A percentile compares a stretch with the other conserved stretches of the same genome.
These are phyloP conservation scores for Cladosporium sp. DNA, from an alignment of 2,329 filamentous ascomycete species.

Conservation along the genomic window DNA sequence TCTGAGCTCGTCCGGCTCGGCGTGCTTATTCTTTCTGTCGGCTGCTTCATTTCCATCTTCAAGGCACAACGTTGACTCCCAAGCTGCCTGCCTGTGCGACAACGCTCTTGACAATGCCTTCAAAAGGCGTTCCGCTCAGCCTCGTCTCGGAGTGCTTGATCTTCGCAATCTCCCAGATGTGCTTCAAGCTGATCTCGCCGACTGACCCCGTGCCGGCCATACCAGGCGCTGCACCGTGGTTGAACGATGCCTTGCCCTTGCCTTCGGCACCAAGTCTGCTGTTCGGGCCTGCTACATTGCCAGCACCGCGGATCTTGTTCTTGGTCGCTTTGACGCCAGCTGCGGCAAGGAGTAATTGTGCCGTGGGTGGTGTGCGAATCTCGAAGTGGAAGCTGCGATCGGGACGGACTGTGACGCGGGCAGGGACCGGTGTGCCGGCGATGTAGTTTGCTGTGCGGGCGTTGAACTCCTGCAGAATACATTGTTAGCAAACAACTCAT, in stretches of 20 bases:
- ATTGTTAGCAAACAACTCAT: conserved; percentile 1
- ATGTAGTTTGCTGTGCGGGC: conserved; percentile 82
- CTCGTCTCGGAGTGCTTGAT: conserved; percentile 66
- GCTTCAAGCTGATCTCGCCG: conserved; percentile 84
- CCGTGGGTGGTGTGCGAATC: conserved; percentile 88
- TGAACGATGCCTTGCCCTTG: conserved; percentile 33
- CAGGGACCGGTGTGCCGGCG: conserved; percentile 80
- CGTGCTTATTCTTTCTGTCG: background rate
- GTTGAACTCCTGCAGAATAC: conserved; percentile 76
- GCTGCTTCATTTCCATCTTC: background rate
- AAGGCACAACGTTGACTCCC: conserved; percentile 48
- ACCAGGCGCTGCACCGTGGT: conserved; percentile 22
- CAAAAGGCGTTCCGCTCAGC: conserved; percentile 68
- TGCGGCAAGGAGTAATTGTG: conserved; percentile 80
- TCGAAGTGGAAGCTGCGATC: conserved; percentile 94
- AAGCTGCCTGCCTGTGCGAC: conserved; percentile 49
- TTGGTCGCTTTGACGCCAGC: conserved; percentile 73
- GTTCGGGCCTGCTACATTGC: conserved; percentile 45
- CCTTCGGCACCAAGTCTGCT: conserved; percentile 34
- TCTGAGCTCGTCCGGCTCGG: background rate
- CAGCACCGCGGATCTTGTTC: conserved; percentile 70
- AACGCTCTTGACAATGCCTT: conserved; percentile 75
- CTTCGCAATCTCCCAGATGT: conserved; percentile 95
- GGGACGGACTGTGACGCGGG: conserved; percentile 83
- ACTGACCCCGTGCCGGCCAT: conserved; percentile 66